Evolutionary conservation across 805 yeast species (phyloP).

Genomic region (Cyberlindnera amylophila): DNA sequence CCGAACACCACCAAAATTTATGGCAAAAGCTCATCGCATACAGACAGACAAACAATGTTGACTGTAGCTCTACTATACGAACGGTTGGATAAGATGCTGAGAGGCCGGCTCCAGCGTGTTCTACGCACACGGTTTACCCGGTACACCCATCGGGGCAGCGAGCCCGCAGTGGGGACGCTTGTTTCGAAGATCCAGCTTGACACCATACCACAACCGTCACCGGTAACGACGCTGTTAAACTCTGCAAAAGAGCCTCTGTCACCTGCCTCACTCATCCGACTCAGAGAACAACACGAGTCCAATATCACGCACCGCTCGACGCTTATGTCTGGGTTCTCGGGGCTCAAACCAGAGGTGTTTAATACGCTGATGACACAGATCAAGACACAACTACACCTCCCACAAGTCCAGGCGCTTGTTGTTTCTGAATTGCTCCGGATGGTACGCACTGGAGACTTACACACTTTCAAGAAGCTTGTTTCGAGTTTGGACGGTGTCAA

Average conservation of each 20-base stretch:
- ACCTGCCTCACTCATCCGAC: neutral
- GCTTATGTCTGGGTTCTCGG: constrained; percentile 7
- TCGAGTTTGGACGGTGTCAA: neutral
- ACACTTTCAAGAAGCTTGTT: constrained; percentile 1
- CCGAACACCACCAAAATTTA: neutral
- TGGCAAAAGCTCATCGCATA: too few species aligned
- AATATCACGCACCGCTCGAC: neutral
- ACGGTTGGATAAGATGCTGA: too few species aligned
- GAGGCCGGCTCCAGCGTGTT: too few species aligned
- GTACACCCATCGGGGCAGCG: too few species aligned
- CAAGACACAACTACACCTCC: neutral
- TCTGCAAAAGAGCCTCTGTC: neutral
- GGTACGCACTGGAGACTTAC: constrained; percentile 5
- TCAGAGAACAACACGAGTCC: neutral
- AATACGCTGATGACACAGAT: constrained; percentile 1
- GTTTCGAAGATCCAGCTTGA: too few species aligned
- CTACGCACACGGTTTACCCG: too few species aligned
- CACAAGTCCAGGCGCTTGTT: constrained; percentile 5
- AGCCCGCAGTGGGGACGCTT: too few species aligned
- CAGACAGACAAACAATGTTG: too few species aligned
- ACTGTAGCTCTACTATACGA: too few species aligned
- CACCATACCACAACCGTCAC: too few species aligned
- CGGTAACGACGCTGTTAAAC: neutral
- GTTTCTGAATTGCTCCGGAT: constrained; percentile 7
- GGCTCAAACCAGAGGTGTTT: neutral